Conservation (phyloP, 495 filamentous ascomycete genomes). For the Penicillium dipodomyicola region DNA sequence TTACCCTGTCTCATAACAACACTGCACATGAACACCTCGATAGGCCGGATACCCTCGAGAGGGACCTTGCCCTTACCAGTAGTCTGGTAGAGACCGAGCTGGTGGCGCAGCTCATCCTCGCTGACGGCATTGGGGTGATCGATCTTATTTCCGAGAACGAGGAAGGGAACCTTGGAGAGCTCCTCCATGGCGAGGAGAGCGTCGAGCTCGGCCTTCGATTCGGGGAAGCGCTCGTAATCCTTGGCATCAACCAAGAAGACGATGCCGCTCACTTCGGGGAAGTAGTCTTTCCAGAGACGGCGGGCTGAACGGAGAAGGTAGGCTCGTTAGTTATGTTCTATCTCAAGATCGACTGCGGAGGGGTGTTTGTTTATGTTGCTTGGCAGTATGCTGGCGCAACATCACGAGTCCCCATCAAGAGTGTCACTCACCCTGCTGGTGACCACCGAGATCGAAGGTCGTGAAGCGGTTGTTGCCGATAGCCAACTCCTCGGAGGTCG, state of each 20-base stretch:
- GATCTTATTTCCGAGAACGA: conserved; percentile 97
- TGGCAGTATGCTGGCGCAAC: neutral
- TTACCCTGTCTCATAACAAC: conserved; percentile 94
- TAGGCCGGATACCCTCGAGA: conserved; percentile 88
- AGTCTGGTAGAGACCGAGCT: conserved; percentile 90
- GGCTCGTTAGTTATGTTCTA: neutral
- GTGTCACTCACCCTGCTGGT: conserved; percentile 77
- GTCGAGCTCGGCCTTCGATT: conserved; percentile 95
- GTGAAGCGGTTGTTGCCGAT: conserved; percentile 97
- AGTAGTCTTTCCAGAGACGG: conserved; percentile 96
- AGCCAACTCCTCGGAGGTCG: conserved; percentile 91
- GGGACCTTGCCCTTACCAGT: conserved; percentile 98
- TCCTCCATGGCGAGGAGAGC: conserved; percentile 93
- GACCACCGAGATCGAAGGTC: conserved; percentile 95
- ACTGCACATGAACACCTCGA: conserved; percentile 99
- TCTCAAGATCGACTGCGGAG: neutral
- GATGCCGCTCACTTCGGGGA: conserved; percentile 96
- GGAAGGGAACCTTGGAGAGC: conserved; percentile 86
- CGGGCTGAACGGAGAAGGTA: conserved; percentile 59
- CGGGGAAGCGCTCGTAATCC: conserved; percentile 87
- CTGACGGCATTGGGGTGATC: conserved; percentile 93
- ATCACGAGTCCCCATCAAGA: neutral
- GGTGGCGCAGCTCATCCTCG: conserved; percentile 89
- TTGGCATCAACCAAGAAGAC: conserved; percentile 98
- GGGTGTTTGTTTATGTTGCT: neutral